Evolutionary conservation across 495 filamentous ascomycete genomes (phyloP), one percentile per base, ranked within the genome.

Genomic region (Usnea hakonensis): DNA sequence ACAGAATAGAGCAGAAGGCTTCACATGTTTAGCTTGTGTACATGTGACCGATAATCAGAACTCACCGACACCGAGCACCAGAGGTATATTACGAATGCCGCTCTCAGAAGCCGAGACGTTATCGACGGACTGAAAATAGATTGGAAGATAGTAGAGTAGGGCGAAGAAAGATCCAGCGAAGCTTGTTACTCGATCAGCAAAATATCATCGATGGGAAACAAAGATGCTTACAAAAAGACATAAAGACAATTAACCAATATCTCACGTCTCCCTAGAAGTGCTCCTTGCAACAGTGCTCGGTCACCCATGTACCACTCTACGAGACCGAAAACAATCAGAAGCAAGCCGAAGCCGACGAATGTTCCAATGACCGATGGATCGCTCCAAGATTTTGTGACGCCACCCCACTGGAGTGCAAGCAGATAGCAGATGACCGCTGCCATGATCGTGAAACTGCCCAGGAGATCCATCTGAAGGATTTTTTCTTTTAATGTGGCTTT

Each of bases 51-150:
- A 26, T 28, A 0, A 35, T 7, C 13, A 32, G 8, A 6, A 55
- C 44, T 59, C 30, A 23, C 82, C 79, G 23, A 79, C 66, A 1
- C 72, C 69, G 19, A 89, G 72, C 6, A 91, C 76, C 60, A 88
- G 73, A 0, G 89, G 87, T 26, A 92, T 74, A 65, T 84, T 87
- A 52, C 78, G 77, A 57, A 91, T 81, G 32, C 87, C 89, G 4
- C 78, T 80, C 14, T 69, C 60, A 46, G 75, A 74, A 10, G 85
- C 77, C 23, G 66, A 75, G 14, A 69, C 71, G 52, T 71, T 70
- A 55, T 77, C 67, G 53, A 86, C 73, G 30, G 67, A 69, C 64
- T 88, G 85, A 68, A 86, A 87, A 67, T 85, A 88, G 61, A 87
- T 81, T 28, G 85, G 83, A 5, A 87, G 71, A 62, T 82, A 87